Conservation (phyloP, 345 rosid species). For the Kandelia obovata region DNA sequence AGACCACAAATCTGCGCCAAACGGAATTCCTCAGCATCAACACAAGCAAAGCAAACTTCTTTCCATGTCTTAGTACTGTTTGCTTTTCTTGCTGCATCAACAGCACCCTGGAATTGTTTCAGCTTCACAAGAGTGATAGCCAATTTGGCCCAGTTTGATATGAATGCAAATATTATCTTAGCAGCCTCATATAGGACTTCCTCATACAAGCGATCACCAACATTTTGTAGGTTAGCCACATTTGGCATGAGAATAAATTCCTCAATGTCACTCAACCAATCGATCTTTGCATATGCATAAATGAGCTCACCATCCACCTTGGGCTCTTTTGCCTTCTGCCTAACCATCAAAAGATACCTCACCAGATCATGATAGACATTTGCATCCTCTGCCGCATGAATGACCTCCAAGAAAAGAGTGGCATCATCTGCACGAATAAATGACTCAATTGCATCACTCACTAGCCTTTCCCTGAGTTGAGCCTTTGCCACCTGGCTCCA, state of each 20-base stretch:
- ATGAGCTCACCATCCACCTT: constrained; percentile 94
- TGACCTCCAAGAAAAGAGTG: constrained; percentile 71
- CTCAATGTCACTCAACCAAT: constrained; percentile 79
- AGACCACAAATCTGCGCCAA: constrained; percentile 97
- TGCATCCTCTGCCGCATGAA: constrained; percentile 67
- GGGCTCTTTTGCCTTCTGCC: constrained; percentile 90
- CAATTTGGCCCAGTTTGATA: constrained; percentile 98
- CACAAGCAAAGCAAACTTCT: constrained; percentile 98
- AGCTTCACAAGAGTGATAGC: constrained; percentile 91
- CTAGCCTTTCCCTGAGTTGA: constrained; percentile 89
- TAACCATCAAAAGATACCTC: constrained; percentile 93
- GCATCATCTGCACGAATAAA: constrained; percentile 94
- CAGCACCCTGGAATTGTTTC: constrained; percentile 96
- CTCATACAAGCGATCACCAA: constrained; percentile 90
- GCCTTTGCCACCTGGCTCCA: constrained; percentile 98
- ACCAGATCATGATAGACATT: constrained; percentile 93
- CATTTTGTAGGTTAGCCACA: constrained; percentile 91
- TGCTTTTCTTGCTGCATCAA: constrained; percentile 98
- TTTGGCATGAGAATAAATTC: constrained; percentile 97
- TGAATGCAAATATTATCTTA: constrained; percentile 83
- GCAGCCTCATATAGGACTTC: constrained; percentile 93
- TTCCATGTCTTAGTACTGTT: constrained; percentile 99
- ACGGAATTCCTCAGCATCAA: constrained; percentile 96
- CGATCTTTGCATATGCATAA: constrained; percentile 91
- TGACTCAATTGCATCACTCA: constrained; percentile 94